Evolutionary conservation across 1,284 basidiomycete genomes (phyloP).

Genomic region (Rhodotorula glutinis): DNA sequence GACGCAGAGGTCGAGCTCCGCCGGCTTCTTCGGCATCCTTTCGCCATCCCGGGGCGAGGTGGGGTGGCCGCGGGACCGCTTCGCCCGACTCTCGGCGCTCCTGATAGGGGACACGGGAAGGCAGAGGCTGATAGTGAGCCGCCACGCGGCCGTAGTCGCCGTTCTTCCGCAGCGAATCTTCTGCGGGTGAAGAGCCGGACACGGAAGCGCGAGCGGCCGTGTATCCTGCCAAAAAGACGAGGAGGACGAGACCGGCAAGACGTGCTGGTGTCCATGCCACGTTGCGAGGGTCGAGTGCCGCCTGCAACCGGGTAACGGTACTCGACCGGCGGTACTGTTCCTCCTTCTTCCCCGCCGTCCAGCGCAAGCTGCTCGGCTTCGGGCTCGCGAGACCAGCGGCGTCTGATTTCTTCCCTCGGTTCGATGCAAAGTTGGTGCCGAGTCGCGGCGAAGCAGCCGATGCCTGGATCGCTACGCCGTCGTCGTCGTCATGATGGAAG

Average conservation of each 20-base stretch:
- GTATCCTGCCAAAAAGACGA: not conserved
- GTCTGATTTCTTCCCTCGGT: not conserved
- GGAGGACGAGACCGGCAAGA: not conserved
- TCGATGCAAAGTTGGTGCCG: not conserved
- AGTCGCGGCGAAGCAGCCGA: not conserved
- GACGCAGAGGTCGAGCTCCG: not conserved
- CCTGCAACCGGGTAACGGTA: not conserved
- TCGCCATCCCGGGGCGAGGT: not conserved
- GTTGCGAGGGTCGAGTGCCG: not conserved
- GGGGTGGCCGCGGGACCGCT: too few relatives aligned
- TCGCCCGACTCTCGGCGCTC: too few relatives aligned
- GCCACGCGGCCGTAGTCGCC: too few relatives aligned
- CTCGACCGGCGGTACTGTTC: not conserved
- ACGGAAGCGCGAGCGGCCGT: not conserved
- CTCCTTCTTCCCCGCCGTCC: not conserved
- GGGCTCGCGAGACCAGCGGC: not conserved
- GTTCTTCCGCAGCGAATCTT: too few relatives aligned
- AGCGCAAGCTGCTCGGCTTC: not conserved
- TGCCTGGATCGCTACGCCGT: not conserved
- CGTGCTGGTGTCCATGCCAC: not conserved
- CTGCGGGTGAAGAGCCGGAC: too few relatives aligned
- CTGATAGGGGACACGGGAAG: too few relatives aligned
- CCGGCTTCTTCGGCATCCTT: not conserved
- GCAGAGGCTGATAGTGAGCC: too few relatives aligned
- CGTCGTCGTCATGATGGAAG: not conserved